These are phyloP conservation scores for Nigrospora osmanthi DNA, from an alignment of 2,329 filamentous ascomycete genomes.

Conservation along the genomic window DNA sequence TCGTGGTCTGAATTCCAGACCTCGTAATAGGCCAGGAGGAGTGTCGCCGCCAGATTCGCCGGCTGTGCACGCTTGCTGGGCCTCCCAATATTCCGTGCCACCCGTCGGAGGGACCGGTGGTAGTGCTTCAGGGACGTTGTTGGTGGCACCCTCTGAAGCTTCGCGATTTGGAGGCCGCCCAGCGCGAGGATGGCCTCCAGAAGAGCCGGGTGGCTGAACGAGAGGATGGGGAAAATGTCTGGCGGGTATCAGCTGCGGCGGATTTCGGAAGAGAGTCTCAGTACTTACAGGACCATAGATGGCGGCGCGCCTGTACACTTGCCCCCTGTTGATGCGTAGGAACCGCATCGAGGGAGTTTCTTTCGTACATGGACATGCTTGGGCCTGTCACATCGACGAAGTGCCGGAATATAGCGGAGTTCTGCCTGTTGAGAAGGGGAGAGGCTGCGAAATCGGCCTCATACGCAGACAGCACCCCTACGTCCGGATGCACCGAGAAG, in stretches of 20 bases:
- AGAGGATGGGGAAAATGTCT: constrained; percentile 77
- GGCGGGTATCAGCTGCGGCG: background rate
- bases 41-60: constrained; percentile 78
- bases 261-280: too few relatives aligned
- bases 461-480: constrained; percentile 55
- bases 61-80: constrained; percentile 62
- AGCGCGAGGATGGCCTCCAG: constrained; percentile 87
- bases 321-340: constrained; percentile 52
- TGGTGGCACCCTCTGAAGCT: constrained; percentile 63
- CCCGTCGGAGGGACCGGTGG: constrained; percentile 70
- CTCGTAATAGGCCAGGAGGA: constrained; percentile 86
- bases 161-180: constrained; percentile 80
- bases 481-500: constrained; percentile 39
- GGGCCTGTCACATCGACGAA: constrained; percentile 87
- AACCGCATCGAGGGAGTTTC: constrained; percentile 67
- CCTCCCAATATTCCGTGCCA: constrained; percentile 68
- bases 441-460: constrained; percentile 56
- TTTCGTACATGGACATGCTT: constrained; percentile 79
- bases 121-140: constrained; percentile 89
- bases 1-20: constrained; percentile 90
- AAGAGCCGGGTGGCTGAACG: constrained; percentile 77
- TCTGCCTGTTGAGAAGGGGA: constrained; percentile 73
- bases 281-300: constrained; percentile 46
- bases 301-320: constrained; percentile 53
- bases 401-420: constrained; percentile 79